Conservation (phyloP, 2,329 filamentous ascomycete species). For the Colletotrichum sp. region DNA sequence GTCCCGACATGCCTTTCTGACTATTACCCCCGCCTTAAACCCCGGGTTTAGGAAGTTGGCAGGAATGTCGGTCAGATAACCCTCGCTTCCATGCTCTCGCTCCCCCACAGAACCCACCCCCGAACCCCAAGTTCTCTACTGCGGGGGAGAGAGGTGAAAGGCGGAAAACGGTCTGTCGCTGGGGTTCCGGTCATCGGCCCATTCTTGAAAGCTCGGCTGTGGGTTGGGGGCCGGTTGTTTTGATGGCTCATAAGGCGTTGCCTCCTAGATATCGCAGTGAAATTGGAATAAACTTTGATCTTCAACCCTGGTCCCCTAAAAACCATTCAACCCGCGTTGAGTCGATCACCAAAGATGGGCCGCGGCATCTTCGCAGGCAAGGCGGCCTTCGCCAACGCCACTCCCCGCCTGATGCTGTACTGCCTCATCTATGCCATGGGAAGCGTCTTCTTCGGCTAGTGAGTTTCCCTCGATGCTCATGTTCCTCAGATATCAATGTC, state of each 20-base stretch:
- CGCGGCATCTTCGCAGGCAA: background rate
- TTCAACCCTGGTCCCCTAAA: background rate
- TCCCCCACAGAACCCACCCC: background rate
- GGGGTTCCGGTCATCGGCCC: background rate
- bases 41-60: background rate
- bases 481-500: accelerated
- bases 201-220: background rate
- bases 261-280: accelerated
- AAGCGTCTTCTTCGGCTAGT: background rate
- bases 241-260: background rate
- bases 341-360: background rate
- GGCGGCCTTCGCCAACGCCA: background rate
- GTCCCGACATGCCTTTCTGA: background rate
- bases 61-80: background rate
- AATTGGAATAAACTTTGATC: accelerated
- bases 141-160: background rate
- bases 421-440: background rate
- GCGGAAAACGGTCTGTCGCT: accelerated
- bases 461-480: background rate
- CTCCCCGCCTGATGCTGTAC: background rate
- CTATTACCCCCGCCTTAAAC: background rate
- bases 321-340: accelerated
- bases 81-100: background rate
- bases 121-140: background rate
- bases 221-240: accelerated